Evolutionary conservation across 176 grass and related monocot species (phyloP), one percentile per base, ranked within the genome.

Genomic region (Eragrostis curvula): DNA sequence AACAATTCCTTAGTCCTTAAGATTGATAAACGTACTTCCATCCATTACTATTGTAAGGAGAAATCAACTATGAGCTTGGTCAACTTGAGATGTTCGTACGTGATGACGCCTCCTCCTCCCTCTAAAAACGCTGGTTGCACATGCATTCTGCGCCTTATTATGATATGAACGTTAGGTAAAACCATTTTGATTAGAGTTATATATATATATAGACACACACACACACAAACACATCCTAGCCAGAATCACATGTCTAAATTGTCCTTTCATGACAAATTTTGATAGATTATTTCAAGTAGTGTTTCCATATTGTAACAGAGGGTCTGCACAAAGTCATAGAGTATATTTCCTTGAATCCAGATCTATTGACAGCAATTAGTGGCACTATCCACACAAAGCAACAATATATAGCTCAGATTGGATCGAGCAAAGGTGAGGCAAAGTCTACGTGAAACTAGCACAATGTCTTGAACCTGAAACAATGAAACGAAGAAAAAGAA

Each of bases 281-380:
- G 29, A 65, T 65, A 65, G 14, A 36, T 65, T 65, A 36, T 65
- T 36, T 65, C 23, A 18, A 65, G 62, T 65, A 65, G 62, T 65
- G 62, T 32, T 16, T 27, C 62, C 36, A 17, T 32, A 18, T 65
- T 3, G 29, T 36, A 65, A 17, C 14, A 60, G 52, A 18, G 52
- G 5, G 20, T 21, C 17, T 21, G 52, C n/a, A n/a, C n/a, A n/a
- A 55, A 55, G 52, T 55, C 52, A 18, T 21, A 55, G 52, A 21
- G 18, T 21, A 55, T 21, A 4, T 21, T 55, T 55, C 52, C 52
- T 53, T 55, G 18, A 55, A 55, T 7, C 52, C 21, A 21, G 18
- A 55, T 21, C 52, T 55, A 55, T 2, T 55, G 52, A 55, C 52
- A n/a, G 20, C 52, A 55, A 55, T 21, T 21, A 55, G 6, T 55